A percentile compares a stretch with the other conserved stretches of the same genome.
phyloP scores from a whole-genome alignment of 495 filamentous ascomycete species.

The Astrothelium macrocarpum region DNA sequence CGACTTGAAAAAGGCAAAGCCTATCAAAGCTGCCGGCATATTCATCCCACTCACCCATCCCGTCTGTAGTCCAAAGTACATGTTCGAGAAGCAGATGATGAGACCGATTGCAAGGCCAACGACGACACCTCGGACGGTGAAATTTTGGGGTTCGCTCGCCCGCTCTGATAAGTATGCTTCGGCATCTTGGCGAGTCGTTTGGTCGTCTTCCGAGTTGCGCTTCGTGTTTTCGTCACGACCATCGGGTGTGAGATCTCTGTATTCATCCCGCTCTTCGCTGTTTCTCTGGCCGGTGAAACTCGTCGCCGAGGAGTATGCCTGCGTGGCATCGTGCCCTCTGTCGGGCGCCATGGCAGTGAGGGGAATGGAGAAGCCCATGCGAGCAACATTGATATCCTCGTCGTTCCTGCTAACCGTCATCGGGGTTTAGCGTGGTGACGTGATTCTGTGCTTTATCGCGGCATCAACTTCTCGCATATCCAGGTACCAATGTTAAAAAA shows the following conservation, averaged over 20 bases:
- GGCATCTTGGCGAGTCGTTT: not conserved
- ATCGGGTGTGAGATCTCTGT: not conserved
- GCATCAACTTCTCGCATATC: not conserved
- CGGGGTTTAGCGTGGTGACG: not conserved
- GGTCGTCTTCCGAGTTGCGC: not conserved
- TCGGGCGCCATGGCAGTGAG: slow-evolving; percentile 2
- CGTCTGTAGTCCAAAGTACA: slow-evolving; percentile 95
- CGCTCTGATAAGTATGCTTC: slow-evolving; percentile 15
- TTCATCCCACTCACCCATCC: slow-evolving; percentile 82
- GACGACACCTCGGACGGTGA: slow-evolving; percentile 70
- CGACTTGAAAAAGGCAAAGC: slow-evolving; percentile 86
- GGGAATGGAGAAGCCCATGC: not conserved
- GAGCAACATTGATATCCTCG: not conserved
- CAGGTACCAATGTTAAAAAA: not conserved
- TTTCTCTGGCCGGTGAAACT: not conserved
- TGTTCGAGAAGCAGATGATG: slow-evolving; percentile 89
- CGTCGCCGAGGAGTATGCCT: not conserved
- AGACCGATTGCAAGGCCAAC: slow-evolving; percentile 78
- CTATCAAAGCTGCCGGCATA: slow-evolving; percentile 90
- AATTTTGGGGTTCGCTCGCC: slow-evolving; percentile 44
- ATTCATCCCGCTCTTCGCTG: not conserved
- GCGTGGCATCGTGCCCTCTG: not conserved
- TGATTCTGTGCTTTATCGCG: not conserved
- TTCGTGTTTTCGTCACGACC: not conserved
- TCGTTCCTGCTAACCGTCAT: not conserved